phyloP scores from a whole-genome alignment of 2,329 filamentous ascomycete genomes.

The Neofusicoccum laricinum region DNA sequence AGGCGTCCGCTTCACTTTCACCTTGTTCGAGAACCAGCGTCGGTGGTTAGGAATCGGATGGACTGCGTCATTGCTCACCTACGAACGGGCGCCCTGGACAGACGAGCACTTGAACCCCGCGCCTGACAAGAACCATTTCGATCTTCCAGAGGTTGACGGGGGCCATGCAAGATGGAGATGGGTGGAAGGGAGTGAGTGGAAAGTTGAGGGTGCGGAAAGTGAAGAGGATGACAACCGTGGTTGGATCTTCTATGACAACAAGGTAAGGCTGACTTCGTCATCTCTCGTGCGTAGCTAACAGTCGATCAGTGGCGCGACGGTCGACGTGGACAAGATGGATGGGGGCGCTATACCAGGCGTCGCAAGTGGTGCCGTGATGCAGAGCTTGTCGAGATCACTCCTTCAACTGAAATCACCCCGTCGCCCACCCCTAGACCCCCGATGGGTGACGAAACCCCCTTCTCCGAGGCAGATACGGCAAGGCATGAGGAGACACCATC shows the following conservation, averaged over 20 bases:
- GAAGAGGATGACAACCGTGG: slow-evolving; percentile 53
- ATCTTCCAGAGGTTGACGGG: slow-evolving; percentile 64
- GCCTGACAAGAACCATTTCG: slow-evolving; percentile 69
- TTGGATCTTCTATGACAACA: slow-evolving; percentile 98
- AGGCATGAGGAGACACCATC: slow-evolving; percentile 23
- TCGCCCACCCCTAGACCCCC: slow-evolving; percentile 36
- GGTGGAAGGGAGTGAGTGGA: slow-evolving; percentile 83
- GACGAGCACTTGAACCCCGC: slow-evolving; percentile 89
- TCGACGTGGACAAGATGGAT: slow-evolving; percentile 79
- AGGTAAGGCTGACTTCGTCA: slow-evolving; percentile 54
- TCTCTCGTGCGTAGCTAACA: slow-evolving; percentile 19
- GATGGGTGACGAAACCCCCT: not conserved
- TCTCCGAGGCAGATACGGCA: slow-evolving; percentile 24
- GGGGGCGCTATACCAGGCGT: slow-evolving; percentile 89
- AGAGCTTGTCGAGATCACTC: slow-evolving; percentile 76
- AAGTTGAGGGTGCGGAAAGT: slow-evolving; percentile 68
- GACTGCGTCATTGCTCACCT: slow-evolving; percentile 86
- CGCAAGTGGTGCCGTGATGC: slow-evolving; percentile 97
- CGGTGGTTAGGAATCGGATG: slow-evolving; percentile 94
- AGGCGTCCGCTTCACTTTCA: slow-evolving; percentile 93
- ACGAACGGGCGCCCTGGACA: slow-evolving; percentile 89
- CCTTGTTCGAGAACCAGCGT: slow-evolving; percentile 93
- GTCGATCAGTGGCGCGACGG: slow-evolving; percentile 77
- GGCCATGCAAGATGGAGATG: slow-evolving; percentile 70
- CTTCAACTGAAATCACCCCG: slow-evolving; percentile 44